Percentiles rank a stretch among this genome's conserved stretches.
These are phyloP conservation scores for Fraxinus floribunda DNA, from an alignment of 305 asterid species.

Conservation along the genomic window DNA sequence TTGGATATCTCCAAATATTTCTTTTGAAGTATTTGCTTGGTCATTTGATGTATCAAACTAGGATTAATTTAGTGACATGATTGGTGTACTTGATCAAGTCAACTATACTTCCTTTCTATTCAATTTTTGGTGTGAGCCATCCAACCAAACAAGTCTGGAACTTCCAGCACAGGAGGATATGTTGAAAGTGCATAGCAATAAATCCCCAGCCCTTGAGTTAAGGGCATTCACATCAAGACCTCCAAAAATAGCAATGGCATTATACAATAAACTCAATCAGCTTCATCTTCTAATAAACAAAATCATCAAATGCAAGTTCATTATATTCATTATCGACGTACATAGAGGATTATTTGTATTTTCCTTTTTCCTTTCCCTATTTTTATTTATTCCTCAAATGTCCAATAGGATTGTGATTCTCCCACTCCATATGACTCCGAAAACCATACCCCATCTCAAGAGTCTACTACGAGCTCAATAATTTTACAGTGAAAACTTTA, in stretches of 20 bases:
- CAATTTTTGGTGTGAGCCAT: neutral
- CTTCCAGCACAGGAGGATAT: neutral
- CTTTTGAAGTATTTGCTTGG: neutral
- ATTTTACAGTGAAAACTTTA: neutral
- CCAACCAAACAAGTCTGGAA: neutral
- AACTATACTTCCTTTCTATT: neutral
- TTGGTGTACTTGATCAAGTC: neutral
- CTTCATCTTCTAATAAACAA: neutral
- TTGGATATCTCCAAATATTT: neutral
- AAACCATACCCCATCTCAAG: neutral
- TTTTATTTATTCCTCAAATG: neutral
- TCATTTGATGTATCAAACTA: neutral
- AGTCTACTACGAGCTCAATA: neutral
- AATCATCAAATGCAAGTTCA: slow-evolving; percentile 2
- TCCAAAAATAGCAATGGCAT: neutral
- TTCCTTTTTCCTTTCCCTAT: neutral
- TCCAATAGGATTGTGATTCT: neutral
- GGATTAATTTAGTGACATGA: neutral
- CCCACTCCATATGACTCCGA: neutral
- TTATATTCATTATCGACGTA: neutral
- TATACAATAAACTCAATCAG: neutral
- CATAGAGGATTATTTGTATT: neutral
- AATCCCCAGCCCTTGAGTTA: neutral
- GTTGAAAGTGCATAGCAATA: neutral
- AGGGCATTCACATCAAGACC: neutral